Conservation (phyloP, 495 filamentous ascomycete genomes). For the Darksidea phi region DNA sequence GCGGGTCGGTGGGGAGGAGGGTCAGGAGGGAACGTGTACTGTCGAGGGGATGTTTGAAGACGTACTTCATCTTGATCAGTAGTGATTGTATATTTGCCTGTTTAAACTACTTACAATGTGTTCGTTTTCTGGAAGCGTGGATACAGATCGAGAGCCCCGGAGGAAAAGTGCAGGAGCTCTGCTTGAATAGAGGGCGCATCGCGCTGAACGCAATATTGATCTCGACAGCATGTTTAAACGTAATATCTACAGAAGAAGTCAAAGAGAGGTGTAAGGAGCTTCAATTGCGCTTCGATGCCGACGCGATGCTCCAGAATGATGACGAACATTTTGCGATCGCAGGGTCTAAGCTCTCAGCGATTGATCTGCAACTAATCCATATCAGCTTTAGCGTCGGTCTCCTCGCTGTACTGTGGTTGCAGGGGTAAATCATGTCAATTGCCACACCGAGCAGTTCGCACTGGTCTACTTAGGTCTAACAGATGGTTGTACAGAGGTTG, state of each 20-base stretch:
- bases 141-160: constrained; percentile 40
- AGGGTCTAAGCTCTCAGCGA: background rate
- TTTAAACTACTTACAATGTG: constrained; percentile 50
- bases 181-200: background rate
- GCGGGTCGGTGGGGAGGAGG: constrained; percentile 71
- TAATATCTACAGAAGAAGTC: background rate
- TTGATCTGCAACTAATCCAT: background rate
- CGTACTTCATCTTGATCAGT: constrained; percentile 58
- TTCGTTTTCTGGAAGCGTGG: constrained; percentile 56
- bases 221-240: constrained; percentile 7
- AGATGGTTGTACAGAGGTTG: too few species aligned
- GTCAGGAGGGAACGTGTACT: constrained; percentile 61
- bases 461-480: too few species aligned
- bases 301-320: background rate
- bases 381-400: too few species aligned
- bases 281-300: background rate
- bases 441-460: too few species aligned
- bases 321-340: background rate
- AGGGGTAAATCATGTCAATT: too few species aligned
- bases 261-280: background rate
- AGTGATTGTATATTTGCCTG: background rate
- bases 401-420: too few species aligned
- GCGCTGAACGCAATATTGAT: constrained; percentile 3
- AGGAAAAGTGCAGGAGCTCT: background rate
- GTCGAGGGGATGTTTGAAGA: constrained; percentile 56